Conservation (phyloP, 768 basidiomycete genomes). For the Mycena leptocephala region DNA sequence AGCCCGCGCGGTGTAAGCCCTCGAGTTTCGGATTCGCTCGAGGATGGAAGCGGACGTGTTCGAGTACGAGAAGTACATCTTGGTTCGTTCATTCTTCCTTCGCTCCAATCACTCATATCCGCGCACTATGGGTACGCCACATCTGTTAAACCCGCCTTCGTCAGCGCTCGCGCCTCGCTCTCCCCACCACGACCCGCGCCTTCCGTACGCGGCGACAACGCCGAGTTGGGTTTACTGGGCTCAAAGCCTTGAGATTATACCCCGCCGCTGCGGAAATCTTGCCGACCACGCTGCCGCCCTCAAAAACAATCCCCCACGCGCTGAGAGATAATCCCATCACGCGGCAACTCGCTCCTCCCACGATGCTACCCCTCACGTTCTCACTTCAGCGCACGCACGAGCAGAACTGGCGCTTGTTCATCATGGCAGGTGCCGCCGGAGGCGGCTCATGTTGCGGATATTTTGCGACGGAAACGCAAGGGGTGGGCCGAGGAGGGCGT, state of each 20-base stretch:
- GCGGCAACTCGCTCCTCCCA: neutral
- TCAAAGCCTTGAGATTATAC: no score
- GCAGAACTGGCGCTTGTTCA: conserved; percentile 33
- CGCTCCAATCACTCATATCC: no score
- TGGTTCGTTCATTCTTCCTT: no score
- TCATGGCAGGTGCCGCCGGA: conserved; percentile 26
- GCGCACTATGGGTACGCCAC: neutral
- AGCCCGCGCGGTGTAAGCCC: conserved; percentile 56
- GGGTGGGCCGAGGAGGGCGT: neutral
- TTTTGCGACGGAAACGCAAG: neutral
- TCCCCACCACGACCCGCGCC: no score
- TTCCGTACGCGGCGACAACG: no score
- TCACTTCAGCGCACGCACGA: conserved; percentile 30
- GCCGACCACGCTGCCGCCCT: no score
- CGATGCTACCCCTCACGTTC: conserved; percentile 22
- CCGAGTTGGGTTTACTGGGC: no score
- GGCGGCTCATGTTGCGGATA: neutral
- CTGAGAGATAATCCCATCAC: neutral
- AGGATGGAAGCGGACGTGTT: conserved; percentile 17
- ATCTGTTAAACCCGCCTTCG: no score
- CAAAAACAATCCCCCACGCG: no score
- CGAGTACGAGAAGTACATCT: conserved; percentile 17
- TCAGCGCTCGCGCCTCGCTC: no score
- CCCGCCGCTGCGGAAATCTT: no score
- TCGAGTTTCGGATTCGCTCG: conserved; percentile 23